These are phyloP conservation scores for Hyaloscypha finlandica DNA, from an alignment of 495 filamentous ascomycete species.

Conservation along the genomic window DNA sequence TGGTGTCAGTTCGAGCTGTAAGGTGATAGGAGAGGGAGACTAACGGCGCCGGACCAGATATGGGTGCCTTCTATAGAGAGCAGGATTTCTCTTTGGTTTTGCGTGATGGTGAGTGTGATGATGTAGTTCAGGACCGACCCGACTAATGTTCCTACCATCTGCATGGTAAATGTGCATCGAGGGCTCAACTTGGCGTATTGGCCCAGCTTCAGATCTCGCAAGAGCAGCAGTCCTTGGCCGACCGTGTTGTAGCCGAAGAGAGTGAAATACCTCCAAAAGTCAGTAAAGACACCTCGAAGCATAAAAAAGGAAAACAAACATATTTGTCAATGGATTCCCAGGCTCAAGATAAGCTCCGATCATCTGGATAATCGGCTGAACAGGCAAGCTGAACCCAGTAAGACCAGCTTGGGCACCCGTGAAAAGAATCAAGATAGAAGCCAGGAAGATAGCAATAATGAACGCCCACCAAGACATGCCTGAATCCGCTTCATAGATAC, in stretches of 20 bases:
- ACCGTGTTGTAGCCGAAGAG: constrained; percentile 40
- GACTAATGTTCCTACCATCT: constrained; percentile 47
- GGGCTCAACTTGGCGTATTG: constrained; percentile 40
- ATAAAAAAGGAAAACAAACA: constrained; percentile 11
- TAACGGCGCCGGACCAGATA: constrained; percentile 44
- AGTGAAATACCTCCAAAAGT: constrained; percentile 43
- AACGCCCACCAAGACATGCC: constrained; percentile 57
- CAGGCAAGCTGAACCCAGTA: constrained; percentile 37
- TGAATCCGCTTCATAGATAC: constrained; percentile 46
- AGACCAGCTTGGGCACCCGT: constrained; percentile 40
- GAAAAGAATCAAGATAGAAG: constrained; percentile 38
- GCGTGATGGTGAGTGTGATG: constrained; percentile 47
- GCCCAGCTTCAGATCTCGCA: constrained; percentile 41
- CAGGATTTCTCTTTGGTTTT: constrained; percentile 40
- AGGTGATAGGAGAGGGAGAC: not conserved
- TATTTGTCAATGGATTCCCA: constrained; percentile 52
- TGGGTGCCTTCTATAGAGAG: constrained; percentile 40
- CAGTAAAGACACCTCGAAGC: not conserved
- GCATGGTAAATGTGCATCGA: constrained; percentile 44
- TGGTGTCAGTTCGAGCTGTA: not conserved
- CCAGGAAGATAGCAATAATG: constrained; percentile 47
- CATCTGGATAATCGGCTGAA: constrained; percentile 42
- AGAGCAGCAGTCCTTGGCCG: constrained; percentile 37
- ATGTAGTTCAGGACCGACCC: constrained; percentile 49
- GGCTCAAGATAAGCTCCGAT: constrained; percentile 43